Evolutionary conservation across 2,329 filamentous ascomycete genomes (phyloP).

Genomic region (Fusarium devonianum): DNA sequence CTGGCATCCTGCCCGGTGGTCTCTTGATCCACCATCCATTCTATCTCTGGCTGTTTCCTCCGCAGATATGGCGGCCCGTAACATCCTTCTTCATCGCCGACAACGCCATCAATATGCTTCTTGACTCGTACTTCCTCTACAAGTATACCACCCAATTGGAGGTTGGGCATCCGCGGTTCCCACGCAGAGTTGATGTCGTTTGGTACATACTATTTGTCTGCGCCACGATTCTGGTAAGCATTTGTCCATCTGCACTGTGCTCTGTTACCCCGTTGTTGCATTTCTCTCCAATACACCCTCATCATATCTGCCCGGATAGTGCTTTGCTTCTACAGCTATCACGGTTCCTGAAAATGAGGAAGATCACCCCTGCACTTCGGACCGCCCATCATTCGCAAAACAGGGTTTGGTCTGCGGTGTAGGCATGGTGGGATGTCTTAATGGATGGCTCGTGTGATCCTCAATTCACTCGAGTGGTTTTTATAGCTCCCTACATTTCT

Average conservation of each 20-base stretch:
- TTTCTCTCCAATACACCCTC: conserved; percentile 50
- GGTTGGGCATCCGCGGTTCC: conserved; percentile 73
- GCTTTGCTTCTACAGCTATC: conserved; percentile 70
- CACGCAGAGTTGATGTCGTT: conserved; percentile 78
- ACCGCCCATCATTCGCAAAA: conserved; percentile 72
- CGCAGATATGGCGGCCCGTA: conserved; percentile 53
- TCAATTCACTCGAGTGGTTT: conserved; percentile 67
- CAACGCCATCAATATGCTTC: conserved; percentile 59
- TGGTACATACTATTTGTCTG: conserved; percentile 81
- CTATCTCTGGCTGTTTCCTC: conserved; percentile 59
- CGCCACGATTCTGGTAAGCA: conserved; percentile 78
- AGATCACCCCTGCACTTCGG: conserved; percentile 75
- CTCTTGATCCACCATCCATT: conserved; percentile 61
- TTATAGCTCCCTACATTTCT: conserved; percentile 67
- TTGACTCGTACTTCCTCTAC: conserved; percentile 80
- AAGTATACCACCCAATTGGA: conserved; percentile 80
- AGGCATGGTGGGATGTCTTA: conserved; percentile 79
- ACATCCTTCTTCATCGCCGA: conserved; percentile 54
- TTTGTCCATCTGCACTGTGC: conserved; percentile 36
- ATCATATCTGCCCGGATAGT: conserved; percentile 84
- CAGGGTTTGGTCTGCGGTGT: conserved; percentile 68
- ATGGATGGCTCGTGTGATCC: conserved; percentile 72
- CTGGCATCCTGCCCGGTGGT: conserved; percentile 58
- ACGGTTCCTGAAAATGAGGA: conserved; percentile 86
- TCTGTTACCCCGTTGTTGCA: conserved; percentile 27